phyloP scores from a whole-genome alignment of 495 filamentous ascomycete genomes.

The Thozetella sp. region DNA sequence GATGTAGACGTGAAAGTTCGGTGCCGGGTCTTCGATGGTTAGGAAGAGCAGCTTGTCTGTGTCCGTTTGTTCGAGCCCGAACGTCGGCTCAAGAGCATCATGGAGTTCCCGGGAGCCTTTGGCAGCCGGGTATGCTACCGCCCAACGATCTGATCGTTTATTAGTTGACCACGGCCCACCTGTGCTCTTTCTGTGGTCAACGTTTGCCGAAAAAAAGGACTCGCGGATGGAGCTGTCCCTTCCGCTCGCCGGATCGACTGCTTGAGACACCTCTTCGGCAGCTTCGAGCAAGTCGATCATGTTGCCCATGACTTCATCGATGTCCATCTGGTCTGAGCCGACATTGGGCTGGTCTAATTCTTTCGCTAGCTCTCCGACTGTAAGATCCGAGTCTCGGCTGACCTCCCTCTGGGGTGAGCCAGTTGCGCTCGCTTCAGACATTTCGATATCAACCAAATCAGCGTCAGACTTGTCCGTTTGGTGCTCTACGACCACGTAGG shows the following conservation, averaged over 20 bases:
- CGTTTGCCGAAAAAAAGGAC: slow-evolving; percentile 49
- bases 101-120: slow-evolving; percentile 65
- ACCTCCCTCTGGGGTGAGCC: slow-evolving; percentile 16
- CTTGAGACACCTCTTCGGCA: slow-evolving; percentile 69
- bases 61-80: slow-evolving; percentile 75
- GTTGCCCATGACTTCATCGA: slow-evolving; percentile 92
- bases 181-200: slow-evolving; percentile 42
- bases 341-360: slow-evolving; percentile 44
- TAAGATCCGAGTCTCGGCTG: slow-evolving; percentile 19
- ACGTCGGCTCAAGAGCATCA: slow-evolving; percentile 80
- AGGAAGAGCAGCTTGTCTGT: slow-evolving; percentile 67
- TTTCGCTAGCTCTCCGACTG: slow-evolving; percentile 39
- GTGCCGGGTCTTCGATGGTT: slow-evolving; percentile 76
- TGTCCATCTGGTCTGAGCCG: slow-evolving; percentile 74
- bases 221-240: slow-evolving; percentile 71
- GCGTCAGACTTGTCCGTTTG: not conserved
- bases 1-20: slow-evolving; percentile 86
- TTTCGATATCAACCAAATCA: slow-evolving; percentile 9
- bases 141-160: slow-evolving; percentile 23
- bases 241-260: slow-evolving; percentile 51
- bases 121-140: slow-evolving; percentile 27
- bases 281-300: slow-evolving; percentile 87
- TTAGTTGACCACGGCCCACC: slow-evolving; percentile 31
- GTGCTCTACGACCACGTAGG: slow-evolving; percentile 10
- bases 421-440: slow-evolving; percentile 15